phyloP scores from a whole-genome alignment of 78 protist genomes.

The Neovahlkampfia damariscottae region DNA sequence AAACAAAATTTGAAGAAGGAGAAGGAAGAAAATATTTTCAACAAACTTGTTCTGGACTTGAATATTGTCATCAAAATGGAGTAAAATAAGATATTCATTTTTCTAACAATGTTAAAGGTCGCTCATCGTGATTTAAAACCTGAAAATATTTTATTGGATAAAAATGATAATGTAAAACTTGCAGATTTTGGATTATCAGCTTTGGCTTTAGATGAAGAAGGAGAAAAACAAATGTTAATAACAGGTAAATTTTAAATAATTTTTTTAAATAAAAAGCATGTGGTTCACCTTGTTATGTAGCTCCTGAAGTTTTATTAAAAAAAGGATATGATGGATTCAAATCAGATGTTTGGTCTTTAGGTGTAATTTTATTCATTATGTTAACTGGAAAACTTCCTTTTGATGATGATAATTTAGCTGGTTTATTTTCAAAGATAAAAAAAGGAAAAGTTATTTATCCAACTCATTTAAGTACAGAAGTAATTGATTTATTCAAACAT shows the following conservation, averaged over 20 bases:
- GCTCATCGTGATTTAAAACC: conserved; percentile 52
- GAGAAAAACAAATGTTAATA: not conserved
- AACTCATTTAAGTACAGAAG: conserved; percentile 12
- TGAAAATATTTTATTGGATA: conserved; percentile 53
- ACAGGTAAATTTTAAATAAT: too few relatives aligned
- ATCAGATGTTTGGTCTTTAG: conserved; percentile 59
- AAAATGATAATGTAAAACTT: conserved; percentile 31
- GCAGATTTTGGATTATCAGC: conserved; percentile 48
- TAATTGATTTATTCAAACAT: conserved; percentile 16
- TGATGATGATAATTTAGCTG: conserved; percentile 2
- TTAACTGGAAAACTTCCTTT: conserved; percentile 32
- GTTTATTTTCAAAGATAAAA: conserved; percentile 12
- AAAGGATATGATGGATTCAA: conserved; percentile 37
- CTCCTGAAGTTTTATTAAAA: conserved; percentile 21
- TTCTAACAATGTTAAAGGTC: too few relatives aligned
- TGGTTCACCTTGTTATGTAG: conserved; percentile 27
- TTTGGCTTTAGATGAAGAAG: not conserved
- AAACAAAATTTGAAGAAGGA: conserved; percentile 6
- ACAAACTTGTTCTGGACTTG: conserved; percentile 4
- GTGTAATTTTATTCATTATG: conserved; percentile 49
- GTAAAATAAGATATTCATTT: too few relatives aligned
- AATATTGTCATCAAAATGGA: conserved; percentile 23
- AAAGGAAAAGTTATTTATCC: conserved; percentile 9
- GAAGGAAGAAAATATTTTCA: conserved; percentile 2
- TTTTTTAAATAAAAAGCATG: too few relatives aligned